A percentile compares a stretch with the other conserved stretches of the same genome.
These are phyloP conservation scores for Neonectria neomacrospora DNA, from an alignment of 2,329 filamentous ascomycete genomes.

Conservation along the genomic window DNA sequence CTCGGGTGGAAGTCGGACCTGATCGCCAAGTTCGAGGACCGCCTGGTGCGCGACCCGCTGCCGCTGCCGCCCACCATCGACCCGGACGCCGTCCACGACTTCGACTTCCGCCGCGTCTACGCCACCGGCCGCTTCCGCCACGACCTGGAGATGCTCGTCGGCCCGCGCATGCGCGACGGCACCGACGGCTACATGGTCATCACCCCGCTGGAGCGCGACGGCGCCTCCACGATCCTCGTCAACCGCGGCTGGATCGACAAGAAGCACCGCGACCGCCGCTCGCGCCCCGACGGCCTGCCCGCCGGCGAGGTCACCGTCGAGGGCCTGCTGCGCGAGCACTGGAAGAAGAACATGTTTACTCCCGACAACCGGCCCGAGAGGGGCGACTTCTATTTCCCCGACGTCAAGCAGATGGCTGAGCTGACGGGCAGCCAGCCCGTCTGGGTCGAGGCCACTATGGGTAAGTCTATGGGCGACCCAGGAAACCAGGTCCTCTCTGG, in stretches of 20 bases:
- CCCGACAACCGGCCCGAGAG: conserved; percentile 87
- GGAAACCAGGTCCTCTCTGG: background rate
- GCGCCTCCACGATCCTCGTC: conserved; percentile 79
- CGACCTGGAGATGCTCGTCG: conserved; percentile 96
- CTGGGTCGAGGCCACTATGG: conserved; percentile 96
- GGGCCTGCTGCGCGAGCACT: conserved; percentile 86
- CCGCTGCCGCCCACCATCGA: conserved; percentile 88
- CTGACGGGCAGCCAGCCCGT: conserved; percentile 85
- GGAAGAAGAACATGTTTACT: conserved; percentile 98
- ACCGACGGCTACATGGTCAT: conserved; percentile 91
- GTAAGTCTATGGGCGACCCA: conserved; percentile 58
- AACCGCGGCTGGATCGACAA: conserved; percentile 93
- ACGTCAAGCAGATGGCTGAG: conserved; percentile 90
- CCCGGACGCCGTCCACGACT: conserved; percentile 82
- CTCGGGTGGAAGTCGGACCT: conserved; percentile 94
- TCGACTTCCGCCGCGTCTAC: conserved; percentile 89
- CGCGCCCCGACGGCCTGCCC: conserved; percentile 74
- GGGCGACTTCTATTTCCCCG: conserved; percentile 93
- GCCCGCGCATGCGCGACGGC: conserved; percentile 88
- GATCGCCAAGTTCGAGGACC: conserved; percentile 91
- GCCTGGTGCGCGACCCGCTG: conserved; percentile 84
- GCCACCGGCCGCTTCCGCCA: conserved; percentile 81
- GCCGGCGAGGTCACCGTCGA: conserved; percentile 79
- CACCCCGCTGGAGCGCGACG: conserved; percentile 84
- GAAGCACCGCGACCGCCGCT: conserved; percentile 72